Conservation (phyloP, 2,329 filamentous ascomycete species). For the Pseudohalonectria lignicola region DNA sequence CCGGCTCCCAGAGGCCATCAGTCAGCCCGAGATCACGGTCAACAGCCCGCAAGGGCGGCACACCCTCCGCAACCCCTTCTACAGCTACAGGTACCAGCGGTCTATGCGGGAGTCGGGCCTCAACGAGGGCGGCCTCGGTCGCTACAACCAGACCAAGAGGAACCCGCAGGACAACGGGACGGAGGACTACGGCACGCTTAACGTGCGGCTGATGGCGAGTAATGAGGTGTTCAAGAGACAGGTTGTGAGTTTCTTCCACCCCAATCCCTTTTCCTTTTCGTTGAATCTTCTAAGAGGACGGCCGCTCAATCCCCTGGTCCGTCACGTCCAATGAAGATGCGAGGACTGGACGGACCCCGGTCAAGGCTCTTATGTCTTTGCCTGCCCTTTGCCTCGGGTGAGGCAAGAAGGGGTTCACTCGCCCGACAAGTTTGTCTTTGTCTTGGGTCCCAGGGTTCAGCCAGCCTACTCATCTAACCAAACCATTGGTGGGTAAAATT, state of each 20-base stretch:
- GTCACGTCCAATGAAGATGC: no score
- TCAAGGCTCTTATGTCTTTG: no score
- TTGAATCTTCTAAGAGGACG: no score
- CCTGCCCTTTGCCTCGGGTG: no score
- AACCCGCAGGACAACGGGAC: constrained; percentile 19
- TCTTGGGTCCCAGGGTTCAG: no score
- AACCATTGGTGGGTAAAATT: no score
- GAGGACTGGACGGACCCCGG: no score
- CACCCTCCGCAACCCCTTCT: constrained; percentile 36
- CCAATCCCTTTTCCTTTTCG: background rate
- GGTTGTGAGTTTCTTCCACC: constrained; percentile 8
- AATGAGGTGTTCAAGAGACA: constrained; percentile 15
- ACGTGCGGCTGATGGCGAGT: constrained; percentile 10
- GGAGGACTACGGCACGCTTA: constrained; percentile 20
- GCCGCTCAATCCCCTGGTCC: no score
- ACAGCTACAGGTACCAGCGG: constrained; percentile 34
- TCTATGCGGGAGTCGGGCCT: constrained; percentile 8
- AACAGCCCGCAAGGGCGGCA: constrained; percentile 12
- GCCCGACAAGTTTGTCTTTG: no score
- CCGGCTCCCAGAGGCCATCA: constrained; percentile 28
- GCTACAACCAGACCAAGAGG: constrained; percentile 25
- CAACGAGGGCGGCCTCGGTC: constrained; percentile 5
- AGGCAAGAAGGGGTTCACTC: no score
- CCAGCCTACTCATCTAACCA: no score
- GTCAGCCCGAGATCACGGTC: constrained; percentile 13